Conservation (phyloP, 2,329 filamentous ascomycete species). For the Fusarium sambucinum region DNA sequence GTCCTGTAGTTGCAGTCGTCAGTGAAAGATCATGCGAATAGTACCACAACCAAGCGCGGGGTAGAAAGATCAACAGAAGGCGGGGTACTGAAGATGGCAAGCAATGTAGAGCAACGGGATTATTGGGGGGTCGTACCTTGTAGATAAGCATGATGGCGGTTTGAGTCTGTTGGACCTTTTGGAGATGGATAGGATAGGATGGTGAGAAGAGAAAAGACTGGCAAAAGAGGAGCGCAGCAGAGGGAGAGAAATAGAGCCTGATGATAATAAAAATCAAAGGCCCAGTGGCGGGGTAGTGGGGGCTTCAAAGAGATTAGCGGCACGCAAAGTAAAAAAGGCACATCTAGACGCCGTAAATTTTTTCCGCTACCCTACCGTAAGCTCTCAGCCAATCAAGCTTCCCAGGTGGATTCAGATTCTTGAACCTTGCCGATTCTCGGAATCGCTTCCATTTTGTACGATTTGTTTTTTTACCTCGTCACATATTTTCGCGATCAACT, state of each 20-base stretch:
- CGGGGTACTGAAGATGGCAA: conserved; percentile 14
- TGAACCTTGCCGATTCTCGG: conserved; percentile 28
- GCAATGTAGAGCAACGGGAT: background rate
- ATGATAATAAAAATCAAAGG: conserved; percentile 47
- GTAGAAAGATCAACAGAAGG: conserved; percentile 5
- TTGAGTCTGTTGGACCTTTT: conserved; percentile 44
- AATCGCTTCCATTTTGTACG: conserved; percentile 25
- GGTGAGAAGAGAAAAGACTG: conserved; percentile 32
- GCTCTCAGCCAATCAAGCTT: conserved; percentile 5
- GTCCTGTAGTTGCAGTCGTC: conserved; percentile 71
- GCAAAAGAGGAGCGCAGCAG: conserved; percentile 37
- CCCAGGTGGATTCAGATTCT: conserved; percentile 7
- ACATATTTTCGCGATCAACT: conserved; percentile 19
- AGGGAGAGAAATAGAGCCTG: conserved; percentile 39
- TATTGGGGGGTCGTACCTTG: conserved; percentile 63
- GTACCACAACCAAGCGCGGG: conserved; percentile 37
- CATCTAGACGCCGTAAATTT: conserved; percentile 19
- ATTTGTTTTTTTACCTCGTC: conserved; percentile 16
- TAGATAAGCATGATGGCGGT: conserved; percentile 78
- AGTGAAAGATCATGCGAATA: conserved; percentile 42
- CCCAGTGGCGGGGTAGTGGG: conserved; percentile 45
- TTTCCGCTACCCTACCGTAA: conserved; percentile 14
- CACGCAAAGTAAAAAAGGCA: conserved; percentile 26
- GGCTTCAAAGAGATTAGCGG: conserved; percentile 35
- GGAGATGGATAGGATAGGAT: conserved; percentile 16